Evolutionary conservation across 2,329 filamentous ascomycete genomes (phyloP).

Genomic region (Scleromitrula shiraiana): DNA sequence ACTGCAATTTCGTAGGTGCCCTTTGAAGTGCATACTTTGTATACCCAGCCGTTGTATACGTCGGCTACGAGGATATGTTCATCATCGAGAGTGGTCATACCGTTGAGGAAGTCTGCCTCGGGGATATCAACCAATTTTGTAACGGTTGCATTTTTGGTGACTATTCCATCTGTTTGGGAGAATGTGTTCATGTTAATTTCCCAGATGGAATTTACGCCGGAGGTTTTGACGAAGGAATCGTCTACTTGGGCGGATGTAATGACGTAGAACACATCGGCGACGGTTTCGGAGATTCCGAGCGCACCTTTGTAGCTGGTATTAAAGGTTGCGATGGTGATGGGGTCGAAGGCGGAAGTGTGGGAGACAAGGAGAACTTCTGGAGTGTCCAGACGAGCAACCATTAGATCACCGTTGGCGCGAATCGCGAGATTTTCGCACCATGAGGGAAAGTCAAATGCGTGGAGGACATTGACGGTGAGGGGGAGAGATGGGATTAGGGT

Average conservation of each 20-base stretch:
- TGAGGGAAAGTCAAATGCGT: slow-evolving; percentile 8
- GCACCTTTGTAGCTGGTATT: slow-evolving; percentile 27
- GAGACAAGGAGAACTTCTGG: slow-evolving; percentile 31
- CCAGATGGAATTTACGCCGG: slow-evolving; percentile 19
- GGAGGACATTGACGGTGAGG: slow-evolving; percentile 9
- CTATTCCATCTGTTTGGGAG: not conserved
- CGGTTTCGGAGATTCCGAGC: slow-evolving; percentile 31
- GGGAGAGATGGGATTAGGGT: slow-evolving; percentile 1
- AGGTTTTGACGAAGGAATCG: slow-evolving; percentile 21
- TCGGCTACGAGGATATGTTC: slow-evolving; percentile 21
- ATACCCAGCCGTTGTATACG: slow-evolving; percentile 20
- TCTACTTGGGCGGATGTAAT: slow-evolving; percentile 24
- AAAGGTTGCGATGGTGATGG: slow-evolving; percentile 24
- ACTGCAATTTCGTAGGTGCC: slow-evolving; percentile 20
- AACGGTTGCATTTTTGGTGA: slow-evolving; percentile 1
- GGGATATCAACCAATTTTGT: slow-evolving; percentile 12
- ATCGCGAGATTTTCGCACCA: slow-evolving; percentile 32
- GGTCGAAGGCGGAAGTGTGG: slow-evolving; percentile 16
- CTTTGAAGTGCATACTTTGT: slow-evolving; percentile 18
- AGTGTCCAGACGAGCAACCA: slow-evolving; percentile 28
- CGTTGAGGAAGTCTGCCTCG: slow-evolving; percentile 22
- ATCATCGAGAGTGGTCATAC: slow-evolving; percentile 17
- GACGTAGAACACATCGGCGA: slow-evolving; percentile 28
- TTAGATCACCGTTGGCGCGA: slow-evolving; percentile 31
- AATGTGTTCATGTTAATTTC: slow-evolving; percentile 20